Percentiles rank a stretch among this genome's conserved stretches.
Conservation (phyloP, 23 red algal species). For the Chondrus crispus region DNA sequence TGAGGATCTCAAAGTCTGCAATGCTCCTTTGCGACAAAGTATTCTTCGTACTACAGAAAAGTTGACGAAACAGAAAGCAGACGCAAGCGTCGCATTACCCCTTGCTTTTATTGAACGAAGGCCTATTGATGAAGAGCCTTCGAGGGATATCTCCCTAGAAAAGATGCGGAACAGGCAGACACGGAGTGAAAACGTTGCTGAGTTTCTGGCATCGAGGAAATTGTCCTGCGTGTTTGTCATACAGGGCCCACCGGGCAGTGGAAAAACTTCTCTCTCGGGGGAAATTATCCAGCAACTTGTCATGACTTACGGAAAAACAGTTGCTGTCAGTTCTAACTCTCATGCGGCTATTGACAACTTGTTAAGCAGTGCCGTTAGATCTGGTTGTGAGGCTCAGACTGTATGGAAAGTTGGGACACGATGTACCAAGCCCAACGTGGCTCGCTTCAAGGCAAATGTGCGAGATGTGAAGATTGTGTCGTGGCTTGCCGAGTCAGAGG, state of each 20-base stretch:
- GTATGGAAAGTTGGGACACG: slow-evolving; percentile 52
- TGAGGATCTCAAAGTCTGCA: slow-evolving; percentile 51
- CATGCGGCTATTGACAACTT: slow-evolving; percentile 88
- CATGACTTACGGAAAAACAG: slow-evolving; percentile 37
- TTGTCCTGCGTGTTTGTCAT: slow-evolving; percentile 57
- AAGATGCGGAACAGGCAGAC: background rate
- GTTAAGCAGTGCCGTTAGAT: slow-evolving; percentile 38
- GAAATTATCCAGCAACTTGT: slow-evolving; percentile 59
- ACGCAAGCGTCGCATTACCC: background rate
- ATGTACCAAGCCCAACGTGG: background rate
- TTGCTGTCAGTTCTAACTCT: slow-evolving; percentile 81
- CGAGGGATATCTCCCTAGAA: background rate
- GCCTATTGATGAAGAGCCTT: slow-evolving; percentile 22
- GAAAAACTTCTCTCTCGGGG: slow-evolving; percentile 74
- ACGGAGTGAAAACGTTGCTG: background rate
- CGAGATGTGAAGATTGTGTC: slow-evolving; percentile 3
- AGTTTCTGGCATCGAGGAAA: slow-evolving; percentile 49
- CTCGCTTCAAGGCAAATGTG: slow-evolving; percentile 29
- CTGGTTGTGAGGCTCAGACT: background rate
- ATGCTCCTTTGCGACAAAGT: slow-evolving; percentile 40
- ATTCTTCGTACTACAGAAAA: slow-evolving; percentile 32
- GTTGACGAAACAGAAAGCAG: background rate
- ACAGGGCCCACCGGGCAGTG: slow-evolving; percentile 87
- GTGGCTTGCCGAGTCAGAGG: background rate
- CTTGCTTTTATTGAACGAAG: slow-evolving; percentile 25